Base-by-base conservation (phyloP, 441 rosid species). In the Flueggea neowawraea region DNA sequence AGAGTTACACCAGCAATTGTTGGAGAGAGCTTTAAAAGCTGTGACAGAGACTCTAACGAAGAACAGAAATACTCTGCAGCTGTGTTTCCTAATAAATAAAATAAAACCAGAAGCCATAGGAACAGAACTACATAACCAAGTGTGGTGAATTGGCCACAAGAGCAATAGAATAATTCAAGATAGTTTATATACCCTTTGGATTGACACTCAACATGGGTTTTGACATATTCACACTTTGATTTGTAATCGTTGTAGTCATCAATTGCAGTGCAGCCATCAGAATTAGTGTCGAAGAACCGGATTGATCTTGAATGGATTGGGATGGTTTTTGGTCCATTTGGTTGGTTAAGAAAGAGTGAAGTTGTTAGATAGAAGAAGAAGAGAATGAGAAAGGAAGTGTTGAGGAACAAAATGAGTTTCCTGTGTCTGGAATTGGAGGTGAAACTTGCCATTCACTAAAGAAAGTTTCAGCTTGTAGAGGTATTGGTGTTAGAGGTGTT, bases 1-100 rank as follows among this genome's bases (percentile, higher is more conserved):
- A 91, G 89, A 15, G 97, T 87, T 59, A 84, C 86, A 39, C 98
- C 97, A 0, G 98, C 96, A 48, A 93, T 80, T 0, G 95, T 81
- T 1, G 97, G 98, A 62, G 96, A 84, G 39, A 93, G 87, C 63
- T 82, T 90, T 61, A 90, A 62, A 73, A 86, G 57, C 54, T 74
- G 86, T 49, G 98, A 88, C 65, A 93, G 71, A 70, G 79, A 79
- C 61, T 90, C 89, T 8, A 93, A 66, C 11, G 98, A 90, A 65
- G 89, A 81, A 61, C 97, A 93, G 80, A 93, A 93, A 78, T 84
- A 93, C 22, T 72, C 71, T 12, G 97, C 88, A 43, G 97, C 92
- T 32, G 98, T 90, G 75, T 88, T 83, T 36, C 98, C 97, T 33
- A 93, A 56, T 31, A 93, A 69, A 70, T 90, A 90, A 78, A 93